A percentile compares a stretch with the other conserved stretches of the same genome.
Conservation (phyloP, 1,284 basidiomycete genomes). For the Pulchroboletus neoregius region DNA sequence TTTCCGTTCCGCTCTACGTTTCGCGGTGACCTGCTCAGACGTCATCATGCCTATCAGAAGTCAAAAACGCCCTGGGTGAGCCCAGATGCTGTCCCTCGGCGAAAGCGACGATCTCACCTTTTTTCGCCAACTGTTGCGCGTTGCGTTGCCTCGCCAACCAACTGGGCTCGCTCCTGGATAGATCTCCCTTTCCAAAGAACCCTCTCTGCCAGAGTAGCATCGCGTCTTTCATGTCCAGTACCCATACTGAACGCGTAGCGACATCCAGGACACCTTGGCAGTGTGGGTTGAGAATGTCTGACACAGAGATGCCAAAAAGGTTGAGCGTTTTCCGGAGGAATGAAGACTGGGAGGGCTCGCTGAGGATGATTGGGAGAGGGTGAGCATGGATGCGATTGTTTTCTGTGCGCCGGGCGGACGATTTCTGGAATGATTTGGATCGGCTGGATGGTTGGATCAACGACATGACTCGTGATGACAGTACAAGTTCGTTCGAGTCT, state of each 20-base stretch:
- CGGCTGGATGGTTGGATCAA: constrained; percentile 39
- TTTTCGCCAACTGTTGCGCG: constrained; percentile 51
- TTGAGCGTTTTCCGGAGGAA: constrained; percentile 45
- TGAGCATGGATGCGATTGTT: constrained; percentile 64
- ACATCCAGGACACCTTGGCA: constrained; percentile 71
- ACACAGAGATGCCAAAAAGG: constrained; percentile 49
- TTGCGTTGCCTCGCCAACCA: constrained; percentile 82
- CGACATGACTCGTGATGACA: constrained; percentile 37
- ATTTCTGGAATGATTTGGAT: constrained; percentile 41
- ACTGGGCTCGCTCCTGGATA: constrained; percentile 91
- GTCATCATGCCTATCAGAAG: constrained; percentile 47
- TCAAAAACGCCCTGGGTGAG: constrained; percentile 2
- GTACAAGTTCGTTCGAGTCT: background rate
- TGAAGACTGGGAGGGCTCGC: constrained; percentile 37
- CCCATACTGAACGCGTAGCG: constrained; percentile 77
- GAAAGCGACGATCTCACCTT: constrained; percentile 38
- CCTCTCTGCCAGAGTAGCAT: constrained; percentile 82
- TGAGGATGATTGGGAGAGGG: constrained; percentile 59
- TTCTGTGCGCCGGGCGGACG: constrained; percentile 51
- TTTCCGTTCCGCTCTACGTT: constrained; percentile 78
- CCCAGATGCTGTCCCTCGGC: background rate
- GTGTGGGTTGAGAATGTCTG: constrained; percentile 53
- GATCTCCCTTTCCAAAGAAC: constrained; percentile 95
- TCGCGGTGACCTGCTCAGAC: constrained; percentile 84
- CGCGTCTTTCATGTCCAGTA: constrained; percentile 58